phyloP scores from a whole-genome alignment of 108 stramenopile genomes.

The Fragilaria crotonensis region DNA sequence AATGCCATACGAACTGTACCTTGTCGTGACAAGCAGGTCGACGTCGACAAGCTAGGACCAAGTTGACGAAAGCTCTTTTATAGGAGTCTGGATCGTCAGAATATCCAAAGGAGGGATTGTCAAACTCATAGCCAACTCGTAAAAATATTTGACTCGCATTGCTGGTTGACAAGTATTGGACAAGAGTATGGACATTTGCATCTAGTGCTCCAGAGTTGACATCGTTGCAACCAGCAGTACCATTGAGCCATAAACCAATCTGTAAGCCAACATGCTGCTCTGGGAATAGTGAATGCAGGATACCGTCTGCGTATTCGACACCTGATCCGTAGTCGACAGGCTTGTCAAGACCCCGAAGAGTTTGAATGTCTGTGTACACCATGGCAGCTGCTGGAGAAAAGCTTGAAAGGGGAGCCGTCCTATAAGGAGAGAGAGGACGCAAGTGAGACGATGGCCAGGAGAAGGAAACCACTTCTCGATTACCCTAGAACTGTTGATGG shows the following conservation, averaged over 20 bases:
- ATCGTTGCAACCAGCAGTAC: conserved; percentile 56
- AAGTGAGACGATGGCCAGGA: no score
- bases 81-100: conserved; percentile 43
- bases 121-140: conserved; percentile 78
- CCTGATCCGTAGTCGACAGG: conserved; percentile 78
- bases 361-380: conserved; percentile 71
- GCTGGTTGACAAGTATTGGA: conserved; percentile 25
- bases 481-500: neutral
- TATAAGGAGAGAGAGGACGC: neutral
- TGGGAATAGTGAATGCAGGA: conserved; percentile 13
- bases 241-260: conserved; percentile 79
- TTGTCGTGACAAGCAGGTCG: conserved; percentile 21
- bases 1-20: conserved; percentile 77
- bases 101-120: conserved; percentile 75
- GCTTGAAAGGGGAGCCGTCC: conserved; percentile 11
- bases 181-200: conserved; percentile 36
- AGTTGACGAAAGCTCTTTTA: conserved; percentile 49
- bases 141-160: conserved; percentile 54
- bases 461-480: neutral
- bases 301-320: conserved; percentile 58
- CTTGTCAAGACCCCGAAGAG: conserved; percentile 46
- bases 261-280: conserved; percentile 6
- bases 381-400: conserved; percentile 63
- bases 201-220: conserved; percentile 50
- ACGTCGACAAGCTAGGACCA: conserved; percentile 40